phyloP scores from a whole-genome alignment of 805 yeast species.

The Barnettozyma wickerhamii region DNA sequence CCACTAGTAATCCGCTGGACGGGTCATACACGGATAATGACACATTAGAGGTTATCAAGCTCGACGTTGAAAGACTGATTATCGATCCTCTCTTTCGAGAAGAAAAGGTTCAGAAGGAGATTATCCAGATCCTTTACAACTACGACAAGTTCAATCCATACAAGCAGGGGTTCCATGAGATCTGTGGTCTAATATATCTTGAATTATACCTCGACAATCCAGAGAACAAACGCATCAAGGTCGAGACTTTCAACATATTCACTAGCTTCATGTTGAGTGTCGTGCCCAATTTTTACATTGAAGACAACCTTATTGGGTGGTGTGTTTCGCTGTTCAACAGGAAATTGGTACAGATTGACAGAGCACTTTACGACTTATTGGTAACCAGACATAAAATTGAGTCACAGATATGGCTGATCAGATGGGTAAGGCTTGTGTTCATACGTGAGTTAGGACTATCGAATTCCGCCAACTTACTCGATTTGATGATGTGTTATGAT shows the following conservation, averaged over 20 bases:
- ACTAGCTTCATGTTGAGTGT: slow-evolving; percentile 39
- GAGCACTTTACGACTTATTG: slow-evolving; percentile 40
- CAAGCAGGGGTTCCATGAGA: slow-evolving; percentile 52
- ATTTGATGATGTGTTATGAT: slow-evolving; percentile 33
- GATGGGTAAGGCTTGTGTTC: slow-evolving; percentile 43
- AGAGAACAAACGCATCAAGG: slow-evolving; percentile 10
- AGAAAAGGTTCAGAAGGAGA: slow-evolving; percentile 13
- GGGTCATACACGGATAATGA: slow-evolving; percentile 6
- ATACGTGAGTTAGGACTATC: slow-evolving; percentile 42
- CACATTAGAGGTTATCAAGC: slow-evolving; percentile 20
- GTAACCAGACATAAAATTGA: slow-evolving; percentile 41
- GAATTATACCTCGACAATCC: slow-evolving; percentile 35
- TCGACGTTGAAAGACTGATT: slow-evolving; percentile 25
- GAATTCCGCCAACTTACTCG: slow-evolving; percentile 36
- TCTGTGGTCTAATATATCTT: slow-evolving; percentile 42
- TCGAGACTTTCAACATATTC: slow-evolving; percentile 42
- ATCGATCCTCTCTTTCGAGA: slow-evolving; percentile 23
- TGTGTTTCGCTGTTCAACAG: slow-evolving; percentile 39
- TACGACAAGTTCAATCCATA: slow-evolving; percentile 27
- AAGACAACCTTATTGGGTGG: slow-evolving; percentile 36
- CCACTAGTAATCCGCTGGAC: slow-evolving; percentile 9
- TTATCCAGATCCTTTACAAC: slow-evolving; percentile 23
- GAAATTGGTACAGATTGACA: slow-evolving; percentile 41
- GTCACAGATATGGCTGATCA: slow-evolving; percentile 47
- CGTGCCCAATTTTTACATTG: slow-evolving; percentile 41